These are phyloP conservation scores for Penicillium nordicum DNA, from an alignment of 2,329 filamentous ascomycete species.

Conservation along the genomic window DNA sequence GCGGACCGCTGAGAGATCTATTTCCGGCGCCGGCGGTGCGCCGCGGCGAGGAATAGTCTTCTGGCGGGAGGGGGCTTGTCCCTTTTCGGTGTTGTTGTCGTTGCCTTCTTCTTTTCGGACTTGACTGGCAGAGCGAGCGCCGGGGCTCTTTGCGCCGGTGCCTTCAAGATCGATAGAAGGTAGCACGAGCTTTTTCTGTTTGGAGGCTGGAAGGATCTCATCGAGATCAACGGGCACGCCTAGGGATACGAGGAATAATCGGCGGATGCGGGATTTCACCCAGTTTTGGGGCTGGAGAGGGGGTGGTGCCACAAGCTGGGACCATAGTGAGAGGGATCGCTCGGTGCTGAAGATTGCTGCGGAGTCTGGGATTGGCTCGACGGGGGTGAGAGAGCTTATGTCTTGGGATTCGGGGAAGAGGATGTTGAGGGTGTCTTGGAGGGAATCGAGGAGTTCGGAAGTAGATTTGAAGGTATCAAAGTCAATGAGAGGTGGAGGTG, in stretches of 20 bases:
- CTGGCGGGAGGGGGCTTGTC: slow-evolving; percentile 28
- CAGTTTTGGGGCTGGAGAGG: slow-evolving; percentile 94
- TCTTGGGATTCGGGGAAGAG: slow-evolving; percentile 44
- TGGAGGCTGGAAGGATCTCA: slow-evolving; percentile 93
- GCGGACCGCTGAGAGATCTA: slow-evolving; percentile 75
- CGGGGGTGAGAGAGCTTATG: slow-evolving; percentile 31
- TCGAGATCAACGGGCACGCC: slow-evolving; percentile 95
- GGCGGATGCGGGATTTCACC: slow-evolving; percentile 92
- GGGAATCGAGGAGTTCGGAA: slow-evolving; percentile 31
- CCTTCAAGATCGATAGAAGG: slow-evolving; percentile 66
- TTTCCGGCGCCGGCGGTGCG: slow-evolving; percentile 64
- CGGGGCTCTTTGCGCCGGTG: slow-evolving; percentile 56
- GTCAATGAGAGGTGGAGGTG: slow-evolving; percentile 44
- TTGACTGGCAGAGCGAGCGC: slow-evolving; percentile 46
- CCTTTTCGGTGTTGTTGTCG: slow-evolving; percentile 23
- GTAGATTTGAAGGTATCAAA: slow-evolving; percentile 53
- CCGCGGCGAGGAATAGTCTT: slow-evolving; percentile 39
- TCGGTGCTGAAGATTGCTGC: slow-evolving; percentile 73
- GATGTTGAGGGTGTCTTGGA: slow-evolving; percentile 42
- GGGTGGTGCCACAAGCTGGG: slow-evolving; percentile 89
- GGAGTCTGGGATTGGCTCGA: slow-evolving; percentile 42
- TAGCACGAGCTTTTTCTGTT: slow-evolving; percentile 95
- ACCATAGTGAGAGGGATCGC: slow-evolving; percentile 87
- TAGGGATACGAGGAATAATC: slow-evolving; percentile 90
- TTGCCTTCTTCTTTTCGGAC: slow-evolving; percentile 29